phyloP scores from a whole-genome alignment of 208 protist genomes.

The Leishmania guyanensis region DNA sequence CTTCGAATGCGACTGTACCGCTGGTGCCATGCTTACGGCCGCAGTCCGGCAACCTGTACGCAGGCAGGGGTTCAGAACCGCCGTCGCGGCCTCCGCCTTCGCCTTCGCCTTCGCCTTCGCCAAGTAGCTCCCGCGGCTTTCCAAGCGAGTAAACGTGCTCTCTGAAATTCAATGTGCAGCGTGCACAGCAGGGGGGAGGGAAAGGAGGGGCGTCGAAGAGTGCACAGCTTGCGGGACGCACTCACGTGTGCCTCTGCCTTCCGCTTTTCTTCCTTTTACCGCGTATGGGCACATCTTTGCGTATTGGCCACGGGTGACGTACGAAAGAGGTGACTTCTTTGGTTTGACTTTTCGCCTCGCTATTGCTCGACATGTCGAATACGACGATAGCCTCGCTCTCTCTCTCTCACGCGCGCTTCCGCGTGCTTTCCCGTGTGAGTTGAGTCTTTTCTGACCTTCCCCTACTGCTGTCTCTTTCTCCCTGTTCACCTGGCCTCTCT shows the following conservation, averaged over 20 bases:
- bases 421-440: background rate
- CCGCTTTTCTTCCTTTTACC: background rate
- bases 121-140: background rate
- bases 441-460: background rate
- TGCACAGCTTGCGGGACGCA: background rate
- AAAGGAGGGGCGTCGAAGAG: background rate
- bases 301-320: background rate
- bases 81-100: slow-evolving; percentile 5
- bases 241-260: background rate
- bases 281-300: background rate
- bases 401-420: background rate
- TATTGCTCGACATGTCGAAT: background rate
- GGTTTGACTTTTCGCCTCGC: background rate
- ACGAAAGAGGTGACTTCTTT: background rate
- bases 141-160: slow-evolving; percentile 16
- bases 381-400: background rate
- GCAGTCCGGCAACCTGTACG: slow-evolving; percentile 12
- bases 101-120: slow-evolving; percentile 1
- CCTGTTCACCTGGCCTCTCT: background rate
- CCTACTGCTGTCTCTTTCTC: background rate
- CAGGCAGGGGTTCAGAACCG: background rate
- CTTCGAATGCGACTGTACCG: background rate
- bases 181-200: background rate
- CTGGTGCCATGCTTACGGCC: slow-evolving; percentile 17
- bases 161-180: too few relatives aligned